Evolutionary conservation across 805 yeast species (phyloP), one percentile per base, ranked within the genome.

Genomic region (Sugiyamaella chiloensis): DNA sequence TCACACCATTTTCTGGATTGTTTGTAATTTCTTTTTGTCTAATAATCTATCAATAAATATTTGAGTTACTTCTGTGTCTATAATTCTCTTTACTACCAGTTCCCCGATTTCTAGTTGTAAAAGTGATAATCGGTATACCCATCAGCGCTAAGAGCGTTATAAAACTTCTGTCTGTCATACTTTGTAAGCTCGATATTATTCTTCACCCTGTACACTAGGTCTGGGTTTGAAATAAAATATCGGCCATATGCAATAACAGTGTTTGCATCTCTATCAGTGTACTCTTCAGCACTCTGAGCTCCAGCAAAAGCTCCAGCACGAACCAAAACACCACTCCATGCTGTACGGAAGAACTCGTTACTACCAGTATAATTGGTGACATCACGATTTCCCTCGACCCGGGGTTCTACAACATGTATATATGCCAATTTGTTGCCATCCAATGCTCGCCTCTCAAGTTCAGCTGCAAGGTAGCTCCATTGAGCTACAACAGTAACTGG

Each of bases 221-320:
- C 85, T 1, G 84, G 83, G 63, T 79, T 80, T 23, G 81, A 62
- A 42, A 75, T 71, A 60, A 70, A 78, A 47, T 63, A 66, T 51
- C 83, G 70, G 26, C 82, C 82, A 50, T 68, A 60, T 1, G 70
- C 77, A 26, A 72, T 55, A 31, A 69, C 29, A 8, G 48, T 42
- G 12, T 39, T 21, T 29, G 42, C 44, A 31, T 52, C 52, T 17
- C 31, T 51, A 32, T 67, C 65, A 24, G 66, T 61, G 24, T 20
- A 16, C 21, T 63, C 62, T 12, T 57, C 55, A 14, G 53, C 19
- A 48, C 47, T 21, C 48, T 32, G 31, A 42, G 14, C 14, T 50
- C 46, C 11, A 30, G 60, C 39, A 26, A 56, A 60, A 62, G 63
- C 64, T 45, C 74, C 76, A 31, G 75, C 70, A 56, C 74, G 62